Percentiles rank a stretch among this genome's conserved stretches.
These are phyloP conservation scores for Trypanosoma lewisi DNA, from an alignment of 208 protist genomes.

Conservation along the genomic window DNA sequence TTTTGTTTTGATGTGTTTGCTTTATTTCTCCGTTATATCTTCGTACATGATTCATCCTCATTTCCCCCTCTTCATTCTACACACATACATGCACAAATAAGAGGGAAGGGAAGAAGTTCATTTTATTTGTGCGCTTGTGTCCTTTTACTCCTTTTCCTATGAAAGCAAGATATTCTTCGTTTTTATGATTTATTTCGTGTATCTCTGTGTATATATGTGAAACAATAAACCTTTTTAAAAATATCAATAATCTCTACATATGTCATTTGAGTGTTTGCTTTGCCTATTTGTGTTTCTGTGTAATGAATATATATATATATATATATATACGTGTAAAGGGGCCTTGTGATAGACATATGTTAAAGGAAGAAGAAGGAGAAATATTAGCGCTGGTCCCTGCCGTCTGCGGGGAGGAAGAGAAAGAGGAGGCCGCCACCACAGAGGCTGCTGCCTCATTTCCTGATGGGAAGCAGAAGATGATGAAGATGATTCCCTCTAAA, in stretches of 20 bases:
- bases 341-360: background rate
- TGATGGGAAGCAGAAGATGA: too few relatives aligned
- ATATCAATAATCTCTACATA: background rate
- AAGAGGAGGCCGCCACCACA: background rate
- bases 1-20: slow-evolving; percentile 3
- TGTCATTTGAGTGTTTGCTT: background rate
- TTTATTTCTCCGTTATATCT: background rate
- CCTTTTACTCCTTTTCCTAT: too few relatives aligned
- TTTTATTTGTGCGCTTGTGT: too few relatives aligned
- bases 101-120: background rate
- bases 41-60: background rate
- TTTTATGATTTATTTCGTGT: too few relatives aligned
- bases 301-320: background rate
- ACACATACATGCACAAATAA: background rate
- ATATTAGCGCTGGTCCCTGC: background rate
- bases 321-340: too few relatives aligned
- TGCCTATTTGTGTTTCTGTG: background rate
- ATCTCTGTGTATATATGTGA: background rate
- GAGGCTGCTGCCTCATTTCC: too few relatives aligned
- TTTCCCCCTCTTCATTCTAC: background rate
- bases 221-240: background rate
- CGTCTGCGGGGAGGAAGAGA: background rate
- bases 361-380: background rate
- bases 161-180: too few relatives aligned
- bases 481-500: too few relatives aligned